Conservation (phyloP, 805 yeast species). For the Pichia scutulata region DNA sequence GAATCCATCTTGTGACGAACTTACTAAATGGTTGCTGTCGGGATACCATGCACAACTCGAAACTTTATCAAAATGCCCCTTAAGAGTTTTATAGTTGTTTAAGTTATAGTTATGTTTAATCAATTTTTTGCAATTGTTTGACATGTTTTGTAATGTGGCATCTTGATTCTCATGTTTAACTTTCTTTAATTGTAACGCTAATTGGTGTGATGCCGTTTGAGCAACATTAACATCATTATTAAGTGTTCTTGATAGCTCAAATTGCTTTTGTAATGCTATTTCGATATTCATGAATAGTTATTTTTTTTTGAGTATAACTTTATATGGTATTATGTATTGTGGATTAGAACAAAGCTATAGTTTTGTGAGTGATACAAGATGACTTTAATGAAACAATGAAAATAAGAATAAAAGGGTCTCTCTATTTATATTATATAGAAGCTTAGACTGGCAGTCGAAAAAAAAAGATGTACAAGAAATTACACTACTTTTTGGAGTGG, state of each 20-base stretch:
- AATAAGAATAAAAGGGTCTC: too few relatives aligned
- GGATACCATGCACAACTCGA: slow-evolving; percentile 61
- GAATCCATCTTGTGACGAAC: slow-evolving; percentile 84
- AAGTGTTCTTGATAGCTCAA: slow-evolving; percentile 17
- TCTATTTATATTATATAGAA: too few relatives aligned
- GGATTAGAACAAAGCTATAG: not conserved
- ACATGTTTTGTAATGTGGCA: slow-evolving; percentile 21
- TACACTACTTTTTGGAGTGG: not conserved
- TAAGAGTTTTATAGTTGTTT: slow-evolving; percentile 29
- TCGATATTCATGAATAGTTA: slow-evolving; percentile 7
- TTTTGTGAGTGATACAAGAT: too few relatives aligned
- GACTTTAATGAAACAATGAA: not conserved
- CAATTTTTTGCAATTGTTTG: slow-evolving; percentile 17
- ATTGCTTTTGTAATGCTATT: slow-evolving; percentile 18
- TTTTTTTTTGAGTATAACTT: too few relatives aligned
- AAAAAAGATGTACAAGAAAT: not conserved
- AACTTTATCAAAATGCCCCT: slow-evolving; percentile 70
- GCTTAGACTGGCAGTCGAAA: not conserved
- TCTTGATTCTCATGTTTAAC: slow-evolving; percentile 23
- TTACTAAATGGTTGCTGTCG: slow-evolving; percentile 52
- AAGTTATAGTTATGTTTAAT: slow-evolving; percentile 10
- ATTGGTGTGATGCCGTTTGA: slow-evolving; percentile 21
- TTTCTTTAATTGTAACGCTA: slow-evolving; percentile 21
- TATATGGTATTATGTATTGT: not conserved
- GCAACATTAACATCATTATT: slow-evolving; percentile 18